Base-by-base conservation (phyloP, 371 early-diverging fungal genomes). In the Mortierella sp. region DNA sequence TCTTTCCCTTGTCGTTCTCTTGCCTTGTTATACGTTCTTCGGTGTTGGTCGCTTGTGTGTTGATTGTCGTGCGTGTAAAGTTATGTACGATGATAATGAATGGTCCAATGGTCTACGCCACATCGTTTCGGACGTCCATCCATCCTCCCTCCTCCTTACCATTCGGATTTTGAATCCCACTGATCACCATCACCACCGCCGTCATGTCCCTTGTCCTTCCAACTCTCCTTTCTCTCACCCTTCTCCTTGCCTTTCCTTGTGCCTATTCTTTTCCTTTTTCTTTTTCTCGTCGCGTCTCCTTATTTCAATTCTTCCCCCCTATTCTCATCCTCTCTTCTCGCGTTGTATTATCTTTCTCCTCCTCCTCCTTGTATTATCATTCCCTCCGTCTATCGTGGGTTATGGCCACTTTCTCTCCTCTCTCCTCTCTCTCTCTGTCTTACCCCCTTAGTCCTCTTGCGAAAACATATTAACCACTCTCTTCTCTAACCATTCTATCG, bases 231-330 rank as follows among this genome's bases (percentile, higher is more conserved):
- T 16, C 44, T 43, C 46, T 46, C 18, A n/a, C 71, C 27, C 43
- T n/a, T 70, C 4, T 43, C 70, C 71, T 43, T 46, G 2, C 18
- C 54, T 21, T 48, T 75, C 11, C 46, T 8, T 58, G 46, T 4
- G 10, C 51, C 41, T 44, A 58, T 70, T 63, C 41, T 32, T 24
- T 16, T 44, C 73, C 16, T 38, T 78, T 63, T 27, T n/a, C n/a
- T 29, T 77, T 46, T 24, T 38, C n/a, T 18, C 27, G 18, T 60
- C 21, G 32, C 43, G 65, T 41, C 77, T 76, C 77, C 72, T 71
- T 76, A 76, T 76, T 71, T 27, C 70, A 55, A 71, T 71, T 71
- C 71, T 56, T 44, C 54, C 77, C 71, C 71, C 71, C 55, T 44
- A 70, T 38, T 29, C 44, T 51, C 48, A 44, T 71, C 63, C 41